Percentiles rank a stretch among this genome's conserved stretches.
These are phyloP conservation scores for Sarcocystis neurona DNA, from an alignment of 169 alveolate species.

Conservation along the genomic window DNA sequence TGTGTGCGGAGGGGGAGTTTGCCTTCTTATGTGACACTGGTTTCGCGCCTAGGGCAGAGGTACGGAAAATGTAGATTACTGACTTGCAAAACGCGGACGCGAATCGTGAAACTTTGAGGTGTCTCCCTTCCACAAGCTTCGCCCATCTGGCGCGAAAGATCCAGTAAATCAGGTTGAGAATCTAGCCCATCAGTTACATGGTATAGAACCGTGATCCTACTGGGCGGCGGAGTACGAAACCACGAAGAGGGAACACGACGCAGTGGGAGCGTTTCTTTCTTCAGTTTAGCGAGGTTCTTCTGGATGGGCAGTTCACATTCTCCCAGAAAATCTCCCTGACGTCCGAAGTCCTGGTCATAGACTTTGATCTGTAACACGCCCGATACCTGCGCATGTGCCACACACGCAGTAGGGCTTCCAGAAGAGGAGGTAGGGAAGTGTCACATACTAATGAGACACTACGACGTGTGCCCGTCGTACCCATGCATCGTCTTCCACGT, in stretches of 20 bases:
- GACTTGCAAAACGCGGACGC: constrained; percentile 43
- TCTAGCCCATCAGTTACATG: constrained; percentile 52
- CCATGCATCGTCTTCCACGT: too few species aligned
- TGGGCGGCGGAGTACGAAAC: constrained; percentile 39
- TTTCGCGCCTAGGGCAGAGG: neutral
- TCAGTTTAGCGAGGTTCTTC: constrained; percentile 32
- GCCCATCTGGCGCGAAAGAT: constrained; percentile 40
- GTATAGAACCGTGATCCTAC: constrained; percentile 56
- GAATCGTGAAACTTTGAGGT: constrained; percentile 45
- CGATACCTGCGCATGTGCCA: too few species aligned
- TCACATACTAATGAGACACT: too few species aligned
- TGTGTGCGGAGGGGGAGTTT: too few species aligned
- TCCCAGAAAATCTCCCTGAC: constrained; percentile 51
- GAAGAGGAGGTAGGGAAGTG: too few species aligned
- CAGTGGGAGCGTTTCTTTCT: constrained; percentile 40
- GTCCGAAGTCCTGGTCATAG: constrained; percentile 53
- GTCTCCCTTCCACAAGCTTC: constrained; percentile 34
- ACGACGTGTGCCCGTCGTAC: too few species aligned
- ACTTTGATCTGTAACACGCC: constrained; percentile 40
- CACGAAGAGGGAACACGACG: constrained; percentile 37
- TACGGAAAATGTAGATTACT: neutral
- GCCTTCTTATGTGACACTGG: too few species aligned
- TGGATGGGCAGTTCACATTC: constrained; percentile 32
- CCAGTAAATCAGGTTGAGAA: constrained; percentile 55
- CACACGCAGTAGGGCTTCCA: too few species aligned